A percentile compares a stretch with the other conserved stretches of the same genome.
These are phyloP conservation scores for Chimonanthus praecox DNA, from an alignment of 164 flowering plant species.

Conservation along the genomic window DNA sequence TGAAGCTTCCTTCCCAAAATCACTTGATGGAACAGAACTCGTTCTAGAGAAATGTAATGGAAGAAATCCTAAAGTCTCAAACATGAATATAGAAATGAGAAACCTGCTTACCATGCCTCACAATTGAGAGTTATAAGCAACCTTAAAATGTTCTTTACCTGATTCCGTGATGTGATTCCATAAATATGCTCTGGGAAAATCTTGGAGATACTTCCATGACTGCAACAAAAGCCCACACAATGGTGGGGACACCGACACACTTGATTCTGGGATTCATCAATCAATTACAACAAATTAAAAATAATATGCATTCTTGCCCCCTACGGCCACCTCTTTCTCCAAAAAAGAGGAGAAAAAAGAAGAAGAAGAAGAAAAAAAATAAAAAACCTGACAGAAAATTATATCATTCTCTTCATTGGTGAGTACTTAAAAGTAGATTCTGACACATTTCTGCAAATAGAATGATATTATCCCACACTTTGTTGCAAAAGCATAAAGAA, in stretches of 20 bases:
- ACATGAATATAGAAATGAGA: not conserved
- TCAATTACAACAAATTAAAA: not conserved
- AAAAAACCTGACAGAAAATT: not conserved
- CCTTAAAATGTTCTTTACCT: not conserved
- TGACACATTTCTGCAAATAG: not conserved
- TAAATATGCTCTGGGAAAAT: not conserved
- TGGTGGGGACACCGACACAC: constrained; percentile 6
- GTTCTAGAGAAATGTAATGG: constrained; percentile 35
- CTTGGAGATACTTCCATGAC: constrained; percentile 8
- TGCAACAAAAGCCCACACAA: constrained; percentile 1
- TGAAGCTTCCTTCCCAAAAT: constrained; percentile 23
- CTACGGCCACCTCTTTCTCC: no score
- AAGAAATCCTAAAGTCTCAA: constrained; percentile 30
- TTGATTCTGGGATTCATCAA: not conserved
- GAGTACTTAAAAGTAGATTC: not conserved
- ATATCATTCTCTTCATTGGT: not conserved
- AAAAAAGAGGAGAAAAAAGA: no score
- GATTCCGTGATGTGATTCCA: constrained; percentile 1
- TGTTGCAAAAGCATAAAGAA: no score
- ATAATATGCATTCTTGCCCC: not conserved
- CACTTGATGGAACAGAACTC: constrained; percentile 29
- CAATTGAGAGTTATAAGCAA: not conserved
- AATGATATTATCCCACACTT: no score
- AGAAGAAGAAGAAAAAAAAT: not conserved
- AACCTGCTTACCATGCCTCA: not conserved